Evolutionary conservation across 306 rosid genomes (phyloP).

Genomic region (Citrullus amarus): DNA sequence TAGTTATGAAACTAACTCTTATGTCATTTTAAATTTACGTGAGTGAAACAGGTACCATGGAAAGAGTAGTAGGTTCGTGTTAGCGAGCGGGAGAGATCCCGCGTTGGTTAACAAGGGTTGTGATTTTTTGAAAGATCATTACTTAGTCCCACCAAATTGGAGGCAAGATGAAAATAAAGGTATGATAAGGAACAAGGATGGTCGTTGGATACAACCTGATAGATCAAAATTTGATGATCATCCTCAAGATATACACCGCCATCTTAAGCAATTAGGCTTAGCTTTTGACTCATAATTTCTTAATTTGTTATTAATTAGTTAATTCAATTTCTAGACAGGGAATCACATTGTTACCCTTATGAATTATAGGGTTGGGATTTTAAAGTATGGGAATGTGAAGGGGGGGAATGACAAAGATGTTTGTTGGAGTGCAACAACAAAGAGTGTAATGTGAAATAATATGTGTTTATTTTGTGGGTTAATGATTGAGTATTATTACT

Average conservation of each 20-base stretch:
- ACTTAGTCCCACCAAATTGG: conserved; percentile 79
- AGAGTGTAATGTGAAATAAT: too few relatives aligned
- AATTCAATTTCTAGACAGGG: neutral
- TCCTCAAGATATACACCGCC: neutral
- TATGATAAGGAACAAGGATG: conserved; percentile 50
- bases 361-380: too few relatives aligned
- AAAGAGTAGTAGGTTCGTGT: conserved; percentile 52
- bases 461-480: too few relatives aligned
- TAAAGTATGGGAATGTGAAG: too few relatives aligned
- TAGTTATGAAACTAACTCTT: too few relatives aligned
- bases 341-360: too few relatives aligned
- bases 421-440: too few relatives aligned
- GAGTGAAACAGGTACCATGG: conserved; percentile 78
- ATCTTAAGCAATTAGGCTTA: neutral
- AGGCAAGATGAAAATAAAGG: conserved; percentile 80
- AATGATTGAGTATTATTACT: too few relatives aligned
- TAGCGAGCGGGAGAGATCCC: conserved; percentile 72
- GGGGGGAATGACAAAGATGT: too few relatives aligned
- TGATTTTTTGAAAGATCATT: conserved; percentile 67
- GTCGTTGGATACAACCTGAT: conserved; percentile 77
- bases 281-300: neutral
- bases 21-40: too few relatives aligned
- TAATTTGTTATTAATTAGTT: neutral
- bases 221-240: conserved; percentile 51
- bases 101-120: conserved; percentile 71